These are phyloP conservation scores for Myxozyma monticola DNA, from an alignment of 805 yeast genomes.

Conservation along the genomic window DNA sequence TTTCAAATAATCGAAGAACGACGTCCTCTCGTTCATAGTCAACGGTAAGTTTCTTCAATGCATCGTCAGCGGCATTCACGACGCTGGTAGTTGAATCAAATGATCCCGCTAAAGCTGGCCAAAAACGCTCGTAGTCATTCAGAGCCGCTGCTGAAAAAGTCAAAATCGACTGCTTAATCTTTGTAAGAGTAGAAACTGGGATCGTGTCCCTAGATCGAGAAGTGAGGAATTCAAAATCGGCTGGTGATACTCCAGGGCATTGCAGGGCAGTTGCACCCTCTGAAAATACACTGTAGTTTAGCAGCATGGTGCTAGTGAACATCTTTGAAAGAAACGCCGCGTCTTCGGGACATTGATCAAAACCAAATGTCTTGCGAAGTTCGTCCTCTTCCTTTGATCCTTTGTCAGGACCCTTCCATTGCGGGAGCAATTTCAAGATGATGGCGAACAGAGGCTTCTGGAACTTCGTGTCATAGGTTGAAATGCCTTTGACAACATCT, in stretches of 20 bases:
- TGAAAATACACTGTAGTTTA: constrained; percentile 46
- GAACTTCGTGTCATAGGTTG: constrained; percentile 40
- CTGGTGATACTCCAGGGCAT: constrained; percentile 64
- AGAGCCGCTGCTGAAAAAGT: constrained; percentile 48
- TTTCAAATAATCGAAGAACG: constrained; percentile 46
- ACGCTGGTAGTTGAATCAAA: constrained; percentile 58
- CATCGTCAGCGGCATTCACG: constrained; percentile 54
- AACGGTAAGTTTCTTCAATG: constrained; percentile 50
- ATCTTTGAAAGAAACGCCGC: constrained; percentile 48
- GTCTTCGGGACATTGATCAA: constrained; percentile 45
- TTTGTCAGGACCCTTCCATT: constrained; percentile 52
- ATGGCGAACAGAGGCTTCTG: constrained; percentile 64
- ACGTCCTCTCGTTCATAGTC: constrained; percentile 54
- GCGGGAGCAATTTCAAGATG: constrained; percentile 53
- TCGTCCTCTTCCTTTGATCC: constrained; percentile 47
- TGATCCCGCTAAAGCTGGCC: constrained; percentile 63
- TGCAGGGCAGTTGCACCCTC: constrained; percentile 26
- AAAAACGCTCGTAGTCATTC: constrained; percentile 41
- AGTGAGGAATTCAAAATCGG: constrained; percentile 63
- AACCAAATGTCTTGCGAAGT: constrained; percentile 40
- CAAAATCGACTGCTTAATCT: constrained; percentile 46
- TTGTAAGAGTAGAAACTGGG: constrained; percentile 49
- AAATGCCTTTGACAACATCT: constrained; percentile 48
- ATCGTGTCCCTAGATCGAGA: constrained; percentile 65
- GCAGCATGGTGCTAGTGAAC: constrained; percentile 58